Base-by-base conservation (phyloP, 192 early-diverging fungal genomes). In the Piromyces sp. region DNA sequence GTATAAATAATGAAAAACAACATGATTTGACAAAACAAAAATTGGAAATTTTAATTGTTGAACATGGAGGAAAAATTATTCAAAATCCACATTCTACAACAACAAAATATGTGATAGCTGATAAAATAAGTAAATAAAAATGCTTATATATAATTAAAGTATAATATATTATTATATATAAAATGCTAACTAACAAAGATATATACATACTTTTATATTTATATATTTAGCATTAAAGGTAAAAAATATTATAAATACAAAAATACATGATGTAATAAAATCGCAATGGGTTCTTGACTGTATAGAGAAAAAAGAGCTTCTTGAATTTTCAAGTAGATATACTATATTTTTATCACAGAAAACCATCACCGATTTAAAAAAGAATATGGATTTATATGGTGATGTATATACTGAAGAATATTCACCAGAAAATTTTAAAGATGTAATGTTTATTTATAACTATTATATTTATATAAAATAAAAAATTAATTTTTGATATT, bases 321-420 rank as follows among this genome's bases (percentile, higher is more conserved):
- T 95, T 1, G 89, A 89, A 22, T 81, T 95, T 36, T 87, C 28
- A 82, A 9, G 17, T 80, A 92, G 90, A 79, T 92, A 92, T 83
- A 90, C 93, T 87, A 19, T 94, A 2, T 90, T 87, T 81, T 86
- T 91, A 16, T 89, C 91, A 1, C 33, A 83, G 13, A 40, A 84
- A 9, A 94, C 93, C 0, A 82, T 85, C 37, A 83, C 83, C 1
- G 80, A 86, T 30, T 89, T 95, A 36, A 80, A 86, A 29, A 81
- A 83, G 79, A 88, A 83, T 31, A 91, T 92, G 81, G 94, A 95
- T 85, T 79, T 86, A 79, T 95, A 81, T 79, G 89, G 93, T 11
- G 94, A 95, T 82, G 90, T 88, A 29, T 95, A 89, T 82, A 88
- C 85, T 1, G 90, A 92, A 30, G 87, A 90, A 22, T 82, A 93